These are phyloP conservation scores for Trypanosoma lewisi DNA, from an alignment of 208 protist genomes.

Conservation along the genomic window DNA sequence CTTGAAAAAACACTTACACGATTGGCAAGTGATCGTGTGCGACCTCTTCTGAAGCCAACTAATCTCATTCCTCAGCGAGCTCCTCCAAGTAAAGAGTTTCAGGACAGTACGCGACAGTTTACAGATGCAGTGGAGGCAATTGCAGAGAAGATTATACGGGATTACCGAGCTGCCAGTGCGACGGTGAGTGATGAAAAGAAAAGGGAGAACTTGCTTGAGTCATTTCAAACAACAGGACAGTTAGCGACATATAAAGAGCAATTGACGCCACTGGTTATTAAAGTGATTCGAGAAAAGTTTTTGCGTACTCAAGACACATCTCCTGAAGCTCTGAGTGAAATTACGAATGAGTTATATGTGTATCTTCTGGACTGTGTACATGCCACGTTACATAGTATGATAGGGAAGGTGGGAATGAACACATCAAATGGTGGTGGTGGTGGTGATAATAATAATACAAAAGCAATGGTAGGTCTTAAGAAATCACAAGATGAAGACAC, in stretches of 20 bases:
- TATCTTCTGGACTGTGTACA: slow-evolving; percentile 87
- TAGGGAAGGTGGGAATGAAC: not conserved
- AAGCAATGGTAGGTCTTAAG: not conserved
- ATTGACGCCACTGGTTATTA: slow-evolving; percentile 64
- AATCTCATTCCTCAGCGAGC: slow-evolving; percentile 69
- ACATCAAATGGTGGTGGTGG: not conserved
- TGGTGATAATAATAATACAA: not conserved
- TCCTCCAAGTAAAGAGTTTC: slow-evolving; percentile 26
- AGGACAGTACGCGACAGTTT: slow-evolving; percentile 32
- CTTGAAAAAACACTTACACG: slow-evolving; percentile 68
- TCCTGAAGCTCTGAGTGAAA: slow-evolving; percentile 37
- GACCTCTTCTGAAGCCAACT: slow-evolving; percentile 53
- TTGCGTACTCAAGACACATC: slow-evolving; percentile 26
- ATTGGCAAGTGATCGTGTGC: slow-evolving; percentile 72
- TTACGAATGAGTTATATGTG: slow-evolving; percentile 90
- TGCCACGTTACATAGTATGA: slow-evolving; percentile 43
- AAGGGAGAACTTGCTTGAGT: slow-evolving; percentile 46
- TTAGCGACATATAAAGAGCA: slow-evolving; percentile 70
- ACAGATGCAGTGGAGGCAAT: slow-evolving; percentile 23
- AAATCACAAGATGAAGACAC: not conserved
- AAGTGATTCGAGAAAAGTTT: slow-evolving; percentile 68
- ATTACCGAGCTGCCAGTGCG: slow-evolving; percentile 19
- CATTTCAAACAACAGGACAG: slow-evolving; percentile 72
- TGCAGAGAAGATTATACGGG: slow-evolving; percentile 25
- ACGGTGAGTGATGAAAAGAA: slow-evolving; percentile 5